These are phyloP conservation scores for Grigorovia yakushimaensis DNA, from an alignment of 805 yeast genomes.

Conservation along the genomic window DNA sequence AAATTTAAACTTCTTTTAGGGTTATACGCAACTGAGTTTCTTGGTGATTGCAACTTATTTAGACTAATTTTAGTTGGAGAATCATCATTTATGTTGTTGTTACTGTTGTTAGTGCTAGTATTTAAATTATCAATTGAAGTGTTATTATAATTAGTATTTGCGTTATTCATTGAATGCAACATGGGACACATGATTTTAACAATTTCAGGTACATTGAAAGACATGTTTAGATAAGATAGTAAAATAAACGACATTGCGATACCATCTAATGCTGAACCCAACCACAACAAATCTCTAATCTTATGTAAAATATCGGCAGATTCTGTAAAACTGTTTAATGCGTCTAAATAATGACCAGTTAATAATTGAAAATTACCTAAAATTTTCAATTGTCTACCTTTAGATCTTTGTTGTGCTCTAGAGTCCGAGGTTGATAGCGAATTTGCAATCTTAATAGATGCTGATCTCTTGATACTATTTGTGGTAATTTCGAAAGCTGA, in stretches of 20 bases:
- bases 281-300: slow-evolving; percentile 74
- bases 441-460: slow-evolving; percentile 27
- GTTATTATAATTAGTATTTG: neutral
- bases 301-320: slow-evolving; percentile 50
- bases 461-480: slow-evolving; percentile 28
- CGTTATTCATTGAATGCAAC: slow-evolving; percentile 10
- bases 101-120: neutral
- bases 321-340: slow-evolving; percentile 65
- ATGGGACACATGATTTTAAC: slow-evolving; percentile 29
- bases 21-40: slow-evolving; percentile 31
- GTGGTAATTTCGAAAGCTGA: slow-evolving; percentile 27
- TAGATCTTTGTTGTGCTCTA: slow-evolving; percentile 38
- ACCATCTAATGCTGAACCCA: slow-evolving; percentile 80
- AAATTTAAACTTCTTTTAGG: slow-evolving; percentile 1
- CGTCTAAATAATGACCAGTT: slow-evolving; percentile 69
- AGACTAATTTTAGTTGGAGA: slow-evolving; percentile 29
- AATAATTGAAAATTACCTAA: slow-evolving; percentile 68
- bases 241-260: slow-evolving; percentile 57
- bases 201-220: slow-evolving; percentile 25
- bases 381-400: slow-evolving; percentile 67
- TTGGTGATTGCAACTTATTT: slow-evolving; percentile 37
- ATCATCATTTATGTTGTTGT: neutral
- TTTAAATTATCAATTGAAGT: slow-evolving; percentile 5
- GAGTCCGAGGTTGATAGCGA: slow-evolving; percentile 26
- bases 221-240: slow-evolving; percentile 39